Conservation (phyloP, 331 rosid genomes). For the Dryas integrifolia region DNA sequence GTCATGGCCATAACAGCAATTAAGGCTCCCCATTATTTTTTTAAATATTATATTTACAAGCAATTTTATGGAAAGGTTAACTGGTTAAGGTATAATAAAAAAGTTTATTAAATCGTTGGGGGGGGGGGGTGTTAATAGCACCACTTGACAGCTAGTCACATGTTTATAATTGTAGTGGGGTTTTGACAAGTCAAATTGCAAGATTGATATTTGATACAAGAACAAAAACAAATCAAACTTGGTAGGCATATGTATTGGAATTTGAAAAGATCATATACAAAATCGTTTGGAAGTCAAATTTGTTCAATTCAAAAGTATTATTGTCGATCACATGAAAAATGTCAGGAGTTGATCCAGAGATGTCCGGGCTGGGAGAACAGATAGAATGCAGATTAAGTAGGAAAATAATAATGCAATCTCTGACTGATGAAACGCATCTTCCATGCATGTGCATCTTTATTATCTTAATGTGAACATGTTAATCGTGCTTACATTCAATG, state of each 20-base stretch:
- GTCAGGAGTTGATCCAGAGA: neutral
- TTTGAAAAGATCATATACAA: neutral
- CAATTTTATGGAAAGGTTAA: neutral
- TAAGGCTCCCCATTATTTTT: too few species aligned
- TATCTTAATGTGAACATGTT: neutral
- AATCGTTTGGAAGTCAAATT: neutral
- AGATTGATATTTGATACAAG: neutral
- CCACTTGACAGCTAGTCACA: neutral
- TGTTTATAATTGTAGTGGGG: too few species aligned
- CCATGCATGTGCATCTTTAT: constrained; percentile 6
- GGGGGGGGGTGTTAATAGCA: neutral
- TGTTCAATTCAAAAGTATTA: neutral
- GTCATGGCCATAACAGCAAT: neutral
- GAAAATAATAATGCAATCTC: neutral
- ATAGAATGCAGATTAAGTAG: neutral
- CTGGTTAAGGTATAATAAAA: neutral
- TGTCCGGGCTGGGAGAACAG: neutral
- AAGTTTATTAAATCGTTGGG: neutral
- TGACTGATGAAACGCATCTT: constrained; percentile 6
- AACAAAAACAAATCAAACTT: neutral
- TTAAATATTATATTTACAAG: neutral
- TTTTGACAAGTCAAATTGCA: too few species aligned
- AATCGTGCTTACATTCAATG: neutral
- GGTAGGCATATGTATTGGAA: neutral
- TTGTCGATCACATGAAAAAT: constrained; percentile 3